Conservation (phyloP, 371 early-diverging fungal species). For the Phascolomyces articulosus region DNA sequence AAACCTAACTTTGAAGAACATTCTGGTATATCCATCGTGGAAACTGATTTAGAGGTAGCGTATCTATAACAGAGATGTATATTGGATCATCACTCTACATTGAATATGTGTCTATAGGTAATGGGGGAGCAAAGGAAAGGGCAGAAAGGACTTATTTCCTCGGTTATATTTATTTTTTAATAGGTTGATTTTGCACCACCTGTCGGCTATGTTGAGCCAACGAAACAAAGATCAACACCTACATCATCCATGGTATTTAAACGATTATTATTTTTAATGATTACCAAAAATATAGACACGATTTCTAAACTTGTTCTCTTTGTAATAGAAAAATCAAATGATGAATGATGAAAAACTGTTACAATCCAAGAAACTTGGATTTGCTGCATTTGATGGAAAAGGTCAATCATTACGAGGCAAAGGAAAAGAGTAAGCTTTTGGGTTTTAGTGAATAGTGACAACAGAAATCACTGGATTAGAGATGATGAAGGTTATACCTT, state of each 20-base stretch:
- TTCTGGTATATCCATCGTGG: slow-evolving; percentile 93
- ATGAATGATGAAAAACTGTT: slow-evolving; percentile 45
- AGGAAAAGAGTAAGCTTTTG: slow-evolving; percentile 36
- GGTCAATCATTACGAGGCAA: slow-evolving; percentile 48
- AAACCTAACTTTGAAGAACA: slow-evolving; percentile 72
- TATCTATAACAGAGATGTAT: not conserved
- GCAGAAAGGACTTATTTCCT: too few species aligned
- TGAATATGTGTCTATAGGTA: not conserved
- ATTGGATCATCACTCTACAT: not conserved
- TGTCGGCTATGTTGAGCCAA: slow-evolving; percentile 95
- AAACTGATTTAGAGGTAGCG: slow-evolving; percentile 97
- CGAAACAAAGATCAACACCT: slow-evolving; percentile 32
- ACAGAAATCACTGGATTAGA: too few species aligned
- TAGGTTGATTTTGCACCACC: slow-evolving; percentile 98
- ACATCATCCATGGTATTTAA: slow-evolving; percentile 43
- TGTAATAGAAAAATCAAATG: slow-evolving; percentile 53
- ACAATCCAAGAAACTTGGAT: slow-evolving; percentile 40
- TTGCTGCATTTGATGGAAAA: slow-evolving; percentile 42
- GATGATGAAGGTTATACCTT: too few species aligned
- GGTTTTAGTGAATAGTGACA: too few species aligned
- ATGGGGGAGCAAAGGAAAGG: not conserved
- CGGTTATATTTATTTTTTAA: not conserved
- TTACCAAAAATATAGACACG: not conserved
- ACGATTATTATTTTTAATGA: too few species aligned
- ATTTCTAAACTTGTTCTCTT: too few species aligned